Base-by-base conservation (phyloP, 495 filamentous ascomycete genomes). In the Chaetomidium leptoderma region DNA sequence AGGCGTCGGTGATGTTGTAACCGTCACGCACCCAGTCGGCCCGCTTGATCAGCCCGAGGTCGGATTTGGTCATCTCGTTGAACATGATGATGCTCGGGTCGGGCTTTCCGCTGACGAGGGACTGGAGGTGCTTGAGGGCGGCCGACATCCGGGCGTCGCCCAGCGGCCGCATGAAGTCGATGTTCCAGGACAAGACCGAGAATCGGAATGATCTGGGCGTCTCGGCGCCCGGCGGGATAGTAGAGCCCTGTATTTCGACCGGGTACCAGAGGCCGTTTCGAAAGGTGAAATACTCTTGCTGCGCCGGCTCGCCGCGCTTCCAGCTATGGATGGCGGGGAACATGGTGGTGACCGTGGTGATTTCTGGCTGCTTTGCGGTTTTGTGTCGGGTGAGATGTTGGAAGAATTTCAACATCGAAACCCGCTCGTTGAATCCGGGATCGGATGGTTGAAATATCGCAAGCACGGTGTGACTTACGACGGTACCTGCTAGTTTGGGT, bases 1-100 rank as follows among this genome's bases (percentile, higher is more conserved):
- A 60, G 37, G 73, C 13, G 35, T 84, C 82, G 0, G 80, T 82
- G 14, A 82, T 63, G 55, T 65, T 51, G 68, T 80, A 84, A 8
- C 39, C 50, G 6, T 69, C 53, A 45, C 69, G 63, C 6, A 84
- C 64, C 78, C 80, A 83, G 0, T 39, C 37, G 21, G 69, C 60
- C 0, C 44, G 40, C 39, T 72, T 55, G 40, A 83, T 76, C 2
- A 72, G 57, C 0, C 42, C 47, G 2, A 83, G 68, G 57, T 82
- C 77, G 0, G 61, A 52, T 8, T 39, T 33, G 10, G 72, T 46
- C 67, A 78, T 81, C 61, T 83, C 80, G 43, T 81, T 76, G 16
- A 85, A 62, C 69, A 76, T 76, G 57, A 85, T 66, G 10, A 83
- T 65, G 8, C 59, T 45, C 6, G 72, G 69, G 1, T 53, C 60